A percentile compares a stretch with the other conserved stretches of the same genome.
Evolutionary conservation across 1,284 basidiomycete species (phyloP).

Genomic region (Trametes polyzona): DNA sequence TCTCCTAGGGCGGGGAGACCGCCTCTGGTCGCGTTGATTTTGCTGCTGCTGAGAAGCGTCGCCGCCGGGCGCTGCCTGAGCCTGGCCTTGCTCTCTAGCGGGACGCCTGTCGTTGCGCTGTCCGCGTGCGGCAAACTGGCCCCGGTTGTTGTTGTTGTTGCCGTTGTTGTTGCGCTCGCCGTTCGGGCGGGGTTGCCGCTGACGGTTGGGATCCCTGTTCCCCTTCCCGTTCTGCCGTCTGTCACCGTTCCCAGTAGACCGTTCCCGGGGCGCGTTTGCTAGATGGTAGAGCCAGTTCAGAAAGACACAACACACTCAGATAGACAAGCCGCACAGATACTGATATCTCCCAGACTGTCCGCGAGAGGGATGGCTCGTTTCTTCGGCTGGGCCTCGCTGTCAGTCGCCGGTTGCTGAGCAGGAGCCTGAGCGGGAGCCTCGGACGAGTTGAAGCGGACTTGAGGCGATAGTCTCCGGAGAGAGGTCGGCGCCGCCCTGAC

Average conservation of each 20-base stretch:
- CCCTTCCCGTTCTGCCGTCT: not conserved
- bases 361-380: constrained; percentile 32
- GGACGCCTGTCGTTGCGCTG: not conserved
- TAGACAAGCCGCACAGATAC: constrained; percentile 36
- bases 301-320: not conserved
- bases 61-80: not conserved
- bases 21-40: not conserved
- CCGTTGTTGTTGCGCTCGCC: not conserved
- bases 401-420: constrained; percentile 1
- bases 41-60: not conserved
- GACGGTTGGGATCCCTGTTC: not conserved
- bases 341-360: constrained; percentile 39
- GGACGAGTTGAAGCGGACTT: constrained; percentile 21
- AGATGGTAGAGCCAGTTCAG: not conserved
- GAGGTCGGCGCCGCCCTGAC: not conserved
- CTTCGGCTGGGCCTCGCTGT: constrained; percentile 7
- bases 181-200: not conserved
- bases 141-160: not conserved
- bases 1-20: not conserved
- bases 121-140: not conserved
- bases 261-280: not conserved
- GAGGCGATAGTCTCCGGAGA: not conserved
- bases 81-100: not conserved
- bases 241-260: not conserved
- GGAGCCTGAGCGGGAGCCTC: constrained; percentile 12